Conservation (phyloP, 2,329 filamentous ascomycete species). For the Pseudogymnoascus destructans region DNA sequence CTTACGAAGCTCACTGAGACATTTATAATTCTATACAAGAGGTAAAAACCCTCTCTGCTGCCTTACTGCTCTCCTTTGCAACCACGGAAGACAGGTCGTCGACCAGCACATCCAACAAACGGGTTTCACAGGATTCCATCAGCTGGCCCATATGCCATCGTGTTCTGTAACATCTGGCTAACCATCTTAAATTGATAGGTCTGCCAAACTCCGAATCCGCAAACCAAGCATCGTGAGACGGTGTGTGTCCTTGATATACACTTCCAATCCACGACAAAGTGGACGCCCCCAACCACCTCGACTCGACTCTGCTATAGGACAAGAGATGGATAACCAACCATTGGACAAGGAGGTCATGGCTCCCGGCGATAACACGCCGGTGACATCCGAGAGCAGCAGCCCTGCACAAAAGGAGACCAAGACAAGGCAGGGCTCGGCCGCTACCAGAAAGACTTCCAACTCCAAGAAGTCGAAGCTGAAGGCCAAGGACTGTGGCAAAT, state of each 20-base stretch:
- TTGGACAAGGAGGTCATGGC: constrained; percentile 16
- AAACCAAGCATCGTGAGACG: neutral
- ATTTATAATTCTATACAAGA: neutral
- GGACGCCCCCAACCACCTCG: neutral
- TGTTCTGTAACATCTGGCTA: constrained; percentile 7
- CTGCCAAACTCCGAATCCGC: neutral
- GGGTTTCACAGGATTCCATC: neutral
- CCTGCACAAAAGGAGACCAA: constrained; percentile 19
- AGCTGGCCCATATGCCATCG: neutral
- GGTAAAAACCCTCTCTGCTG: neutral
- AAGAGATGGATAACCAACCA: constrained; percentile 8
- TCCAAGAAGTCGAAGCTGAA: constrained; percentile 17
- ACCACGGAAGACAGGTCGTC: neutral
- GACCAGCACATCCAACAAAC: neutral
- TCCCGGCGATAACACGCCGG: constrained; percentile 17
- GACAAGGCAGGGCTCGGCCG: constrained; percentile 16
- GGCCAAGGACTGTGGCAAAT: constrained; percentile 12
- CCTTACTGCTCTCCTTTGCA: neutral
- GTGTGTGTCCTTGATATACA: neutral
- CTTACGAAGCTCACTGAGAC: neutral
- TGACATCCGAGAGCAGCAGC: constrained; percentile 14
- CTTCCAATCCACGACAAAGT: neutral
- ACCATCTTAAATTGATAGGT: neutral
- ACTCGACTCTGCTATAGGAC: neutral
- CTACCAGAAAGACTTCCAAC: constrained; percentile 15